These are phyloP conservation scores for Zygotorulaspora chibaensis DNA, from an alignment of 805 yeast genomes.

Conservation along the genomic window DNA sequence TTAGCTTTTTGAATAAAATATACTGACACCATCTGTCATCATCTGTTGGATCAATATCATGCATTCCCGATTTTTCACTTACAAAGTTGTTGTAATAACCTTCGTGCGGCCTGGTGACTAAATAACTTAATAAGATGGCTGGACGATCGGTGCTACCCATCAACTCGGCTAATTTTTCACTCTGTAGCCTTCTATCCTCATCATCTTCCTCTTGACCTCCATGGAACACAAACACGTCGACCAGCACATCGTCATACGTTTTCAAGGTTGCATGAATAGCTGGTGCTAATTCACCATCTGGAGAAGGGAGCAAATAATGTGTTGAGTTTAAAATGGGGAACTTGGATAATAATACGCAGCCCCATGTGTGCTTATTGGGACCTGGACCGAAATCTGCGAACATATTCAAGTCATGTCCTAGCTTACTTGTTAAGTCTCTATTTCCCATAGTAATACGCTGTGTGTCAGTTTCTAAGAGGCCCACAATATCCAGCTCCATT, in stretches of 20 bases:
- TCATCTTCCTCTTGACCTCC: constrained; percentile 97
- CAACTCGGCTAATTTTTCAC: constrained; percentile 65
- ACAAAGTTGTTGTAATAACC: constrained; percentile 94
- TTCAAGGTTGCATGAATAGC: constrained; percentile 95
- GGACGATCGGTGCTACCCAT: constrained; percentile 85
- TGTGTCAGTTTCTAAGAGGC: constrained; percentile 87
- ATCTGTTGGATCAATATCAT: constrained; percentile 88
- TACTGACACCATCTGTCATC: constrained; percentile 99
- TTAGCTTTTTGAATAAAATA: constrained; percentile 79
- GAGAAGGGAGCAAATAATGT: constrained; percentile 90
- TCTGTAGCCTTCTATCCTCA: constrained; percentile 87
- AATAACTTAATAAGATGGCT: constrained; percentile 78
- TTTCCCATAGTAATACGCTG: constrained; percentile 93
- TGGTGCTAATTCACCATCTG: constrained; percentile 97
- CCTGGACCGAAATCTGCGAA: constrained; percentile 98
- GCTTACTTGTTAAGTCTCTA: constrained; percentile 84
- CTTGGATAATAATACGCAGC: constrained; percentile 84
- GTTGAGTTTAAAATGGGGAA: constrained; percentile 89
- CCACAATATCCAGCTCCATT: constrained; percentile 86
- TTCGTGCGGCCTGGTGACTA: constrained; percentile 80
- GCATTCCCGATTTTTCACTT: constrained; percentile 77
- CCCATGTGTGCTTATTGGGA: constrained; percentile 98
- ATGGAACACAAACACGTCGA: constrained; percentile 96
- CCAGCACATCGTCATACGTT: constrained; percentile 69
- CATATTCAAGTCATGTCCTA: constrained; percentile 91